phyloP scores from a whole-genome alignment of 106 monocot species.

The Allium cepa region DNA sequence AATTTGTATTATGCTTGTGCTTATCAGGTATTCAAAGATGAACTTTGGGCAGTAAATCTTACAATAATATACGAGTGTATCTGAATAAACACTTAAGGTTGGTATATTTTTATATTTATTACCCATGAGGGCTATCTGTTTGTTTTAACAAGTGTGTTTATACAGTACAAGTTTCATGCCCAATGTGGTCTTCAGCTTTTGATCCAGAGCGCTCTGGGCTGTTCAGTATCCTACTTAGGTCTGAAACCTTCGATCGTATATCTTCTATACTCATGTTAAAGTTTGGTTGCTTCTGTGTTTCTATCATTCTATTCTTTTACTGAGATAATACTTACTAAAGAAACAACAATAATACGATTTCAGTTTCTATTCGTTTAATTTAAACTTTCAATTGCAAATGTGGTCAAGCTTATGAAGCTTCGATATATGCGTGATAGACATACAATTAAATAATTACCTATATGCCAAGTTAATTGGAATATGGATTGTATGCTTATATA shows the following conservation, averaged over 20 bases:
- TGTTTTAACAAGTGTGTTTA: background rate
- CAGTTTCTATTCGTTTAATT: too few relatives aligned
- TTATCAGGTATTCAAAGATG: slow-evolving; percentile 69
- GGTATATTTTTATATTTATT: background rate
- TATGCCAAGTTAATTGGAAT: too few relatives aligned
- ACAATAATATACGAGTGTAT: slow-evolving; percentile 20
- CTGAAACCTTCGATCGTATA: background rate
- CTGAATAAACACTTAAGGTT: slow-evolving; percentile 27
- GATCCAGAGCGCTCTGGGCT: slow-evolving; percentile 42
- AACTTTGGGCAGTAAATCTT: slow-evolving; percentile 70
- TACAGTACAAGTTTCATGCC: slow-evolving; percentile 26
- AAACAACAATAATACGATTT: too few relatives aligned
- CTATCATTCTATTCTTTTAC: background rate
- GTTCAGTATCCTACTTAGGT: slow-evolving; percentile 26
- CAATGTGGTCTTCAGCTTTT: slow-evolving; percentile 33
- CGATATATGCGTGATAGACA: background rate
- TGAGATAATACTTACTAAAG: background rate
- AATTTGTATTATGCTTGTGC: background rate
- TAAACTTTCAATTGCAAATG: background rate
- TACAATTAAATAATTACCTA: too few relatives aligned
- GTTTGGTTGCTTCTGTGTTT: background rate
- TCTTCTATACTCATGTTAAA: background rate
- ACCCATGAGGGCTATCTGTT: background rate
- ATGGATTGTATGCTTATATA: too few relatives aligned
- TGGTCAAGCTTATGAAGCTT: background rate